Percentiles rank a stretch among this genome's conserved stretches.
Conservation (phyloP, 805 yeast species). For the Metschnikowia bowlesiae region DNA sequence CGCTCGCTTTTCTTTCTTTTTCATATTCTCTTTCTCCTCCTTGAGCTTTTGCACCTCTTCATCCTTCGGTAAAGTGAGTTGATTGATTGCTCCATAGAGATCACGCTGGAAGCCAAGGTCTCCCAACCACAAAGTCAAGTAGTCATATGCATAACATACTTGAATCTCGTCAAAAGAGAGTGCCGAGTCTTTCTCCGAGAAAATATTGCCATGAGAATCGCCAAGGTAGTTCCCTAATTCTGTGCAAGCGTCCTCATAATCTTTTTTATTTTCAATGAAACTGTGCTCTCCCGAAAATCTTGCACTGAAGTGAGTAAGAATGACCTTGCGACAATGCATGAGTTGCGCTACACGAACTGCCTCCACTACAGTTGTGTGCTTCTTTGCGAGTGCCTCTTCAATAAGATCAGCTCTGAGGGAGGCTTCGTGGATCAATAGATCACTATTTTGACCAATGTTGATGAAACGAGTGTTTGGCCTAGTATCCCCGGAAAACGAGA, state of each 20-base stretch:
- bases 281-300: constrained; percentile 52
- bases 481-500: constrained; percentile 94
- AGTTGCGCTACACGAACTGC: constrained; percentile 65
- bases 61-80: constrained; percentile 16
- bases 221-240: constrained; percentile 28
- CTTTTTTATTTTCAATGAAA: constrained; percentile 22
- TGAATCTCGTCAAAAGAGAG: constrained; percentile 27
- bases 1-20: constrained; percentile 30
- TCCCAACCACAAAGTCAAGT: constrained; percentile 30
- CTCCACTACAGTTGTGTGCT: constrained; percentile 85
- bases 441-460: constrained; percentile 59
- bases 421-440: constrained; percentile 87
- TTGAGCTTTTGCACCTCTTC: constrained; percentile 19
- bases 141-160: constrained; percentile 38
- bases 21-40: constrained; percentile 23
- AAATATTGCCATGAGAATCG: constrained; percentile 24
- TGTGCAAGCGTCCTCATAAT: constrained; percentile 20
- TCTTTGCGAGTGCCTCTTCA: constrained; percentile 75
- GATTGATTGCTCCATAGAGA: constrained; percentile 22
- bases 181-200: constrained; percentile 2
- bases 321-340: constrained; percentile 68
- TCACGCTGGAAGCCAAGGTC: constrained; percentile 25
- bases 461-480: constrained; percentile 72
- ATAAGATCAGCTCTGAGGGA: constrained; percentile 77
- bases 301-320: constrained; percentile 90